phyloP scores from a whole-genome alignment of 176 grass and related monocot species.

The Oryza punctata region DNA sequence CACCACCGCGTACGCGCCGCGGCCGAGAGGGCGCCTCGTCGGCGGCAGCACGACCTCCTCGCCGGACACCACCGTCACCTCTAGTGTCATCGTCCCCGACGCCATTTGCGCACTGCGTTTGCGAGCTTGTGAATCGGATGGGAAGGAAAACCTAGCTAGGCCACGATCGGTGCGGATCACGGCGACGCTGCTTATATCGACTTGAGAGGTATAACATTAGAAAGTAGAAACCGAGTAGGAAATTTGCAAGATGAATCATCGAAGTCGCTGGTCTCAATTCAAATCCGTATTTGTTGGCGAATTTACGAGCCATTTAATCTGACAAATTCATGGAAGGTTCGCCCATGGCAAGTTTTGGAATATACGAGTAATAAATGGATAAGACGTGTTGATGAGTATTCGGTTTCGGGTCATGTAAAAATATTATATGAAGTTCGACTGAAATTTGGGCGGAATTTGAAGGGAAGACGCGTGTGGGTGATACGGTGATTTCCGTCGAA shows the following conservation, averaged over 20 bases:
- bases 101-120: not conserved
- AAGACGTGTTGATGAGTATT: not conserved
- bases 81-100: not conserved
- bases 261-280: not conserved
- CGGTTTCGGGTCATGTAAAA: not conserved
- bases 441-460: not conserved
- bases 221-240: no score
- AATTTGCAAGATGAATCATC: no score
- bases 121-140: not conserved
- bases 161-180: not conserved
- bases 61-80: conserved; percentile 52
- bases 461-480: not conserved
- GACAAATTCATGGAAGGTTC: not conserved
- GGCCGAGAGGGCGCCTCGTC: conserved; percentile 1
- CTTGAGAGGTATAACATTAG: no score
- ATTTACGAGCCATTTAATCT: not conserved
- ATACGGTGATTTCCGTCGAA: not conserved
- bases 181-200: not conserved
- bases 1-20: conserved; percentile 35
- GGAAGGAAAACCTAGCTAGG: not conserved
- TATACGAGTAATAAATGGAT: not conserved
- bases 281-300: not conserved
- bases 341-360: not conserved
- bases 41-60: conserved; percentile 34
- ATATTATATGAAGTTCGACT: no score